Evolutionary conservation across 768 basidiomycete species (phyloP).

Genomic region (Candolleomyces aberdarensis): DNA sequence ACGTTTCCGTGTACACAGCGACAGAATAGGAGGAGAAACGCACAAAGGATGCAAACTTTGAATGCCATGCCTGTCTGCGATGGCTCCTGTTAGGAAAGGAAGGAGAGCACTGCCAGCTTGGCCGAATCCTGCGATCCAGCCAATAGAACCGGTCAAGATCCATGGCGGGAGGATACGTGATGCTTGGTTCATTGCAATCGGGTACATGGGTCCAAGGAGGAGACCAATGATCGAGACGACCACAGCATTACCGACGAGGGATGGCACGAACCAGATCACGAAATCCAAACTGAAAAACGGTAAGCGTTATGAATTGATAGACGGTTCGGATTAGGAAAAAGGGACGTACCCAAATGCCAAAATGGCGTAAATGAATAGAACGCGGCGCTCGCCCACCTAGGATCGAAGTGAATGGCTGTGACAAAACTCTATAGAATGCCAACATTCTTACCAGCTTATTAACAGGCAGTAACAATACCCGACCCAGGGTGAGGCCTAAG

Average conservation of each 20-base stretch:
- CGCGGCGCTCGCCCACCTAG: slow-evolving; percentile 53
- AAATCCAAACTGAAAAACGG: slow-evolving; percentile 49
- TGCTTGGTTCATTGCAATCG: slow-evolving; percentile 69
- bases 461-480: slow-evolving; percentile 52
- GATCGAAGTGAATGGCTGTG: slow-evolving; percentile 4
- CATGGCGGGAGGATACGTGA: slow-evolving; percentile 67
- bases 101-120: slow-evolving; percentile 70
- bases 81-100: slow-evolving; percentile 70
- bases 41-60: slow-evolving; percentile 60
- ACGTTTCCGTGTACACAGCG: no score
- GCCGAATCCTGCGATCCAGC: slow-evolving; percentile 68
- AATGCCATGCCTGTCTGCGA: slow-evolving; percentile 62
- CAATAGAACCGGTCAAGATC: slow-evolving; percentile 63
- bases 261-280: slow-evolving; percentile 67
- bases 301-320: not conserved
- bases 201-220: slow-evolving; percentile 73
- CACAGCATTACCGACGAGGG: slow-evolving; percentile 61
- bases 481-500: slow-evolving; percentile 55
- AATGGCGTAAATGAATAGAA: slow-evolving; percentile 47
- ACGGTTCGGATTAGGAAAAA: not conserved
- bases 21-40: slow-evolving; percentile 19
- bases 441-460: slow-evolving; percentile 38
- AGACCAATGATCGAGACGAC: slow-evolving; percentile 67
- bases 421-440: slow-evolving; percentile 13
- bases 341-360: slow-evolving; percentile 45